Evolutionary conservation across 192 early-diverging fungal genomes (phyloP).

Genomic region (Spizellomyces punctatus): DNA sequence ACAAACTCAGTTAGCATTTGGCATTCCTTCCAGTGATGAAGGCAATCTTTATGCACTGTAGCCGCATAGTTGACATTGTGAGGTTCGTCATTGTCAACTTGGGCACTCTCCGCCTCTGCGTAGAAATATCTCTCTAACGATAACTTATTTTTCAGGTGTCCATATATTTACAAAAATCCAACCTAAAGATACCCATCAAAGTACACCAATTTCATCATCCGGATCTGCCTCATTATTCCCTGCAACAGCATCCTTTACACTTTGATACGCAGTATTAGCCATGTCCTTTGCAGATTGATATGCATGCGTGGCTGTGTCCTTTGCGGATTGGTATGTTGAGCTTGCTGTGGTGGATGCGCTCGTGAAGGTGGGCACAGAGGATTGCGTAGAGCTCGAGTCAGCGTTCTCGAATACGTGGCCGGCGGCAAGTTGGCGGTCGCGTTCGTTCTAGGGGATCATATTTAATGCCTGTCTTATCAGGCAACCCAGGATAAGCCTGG

Average conservation of each 20-base stretch:
- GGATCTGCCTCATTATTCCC: neutral
- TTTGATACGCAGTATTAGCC: neutral
- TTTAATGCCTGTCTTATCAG: neutral
- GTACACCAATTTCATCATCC: conserved; percentile 3
- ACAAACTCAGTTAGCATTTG: too few relatives aligned
- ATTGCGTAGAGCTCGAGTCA: neutral
- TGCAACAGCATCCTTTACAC: neutral
- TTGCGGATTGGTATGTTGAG: neutral
- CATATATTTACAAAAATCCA: neutral
- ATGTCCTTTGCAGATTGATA: neutral
- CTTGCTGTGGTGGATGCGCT: neutral
- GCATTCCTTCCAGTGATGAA: too few relatives aligned
- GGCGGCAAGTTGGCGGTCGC: neutral
- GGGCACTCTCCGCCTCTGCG: too few relatives aligned
- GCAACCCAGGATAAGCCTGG: neutral
- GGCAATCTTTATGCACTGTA: too few relatives aligned
- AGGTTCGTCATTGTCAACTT: too few relatives aligned
- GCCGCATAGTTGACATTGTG: too few relatives aligned
- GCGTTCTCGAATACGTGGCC: neutral
- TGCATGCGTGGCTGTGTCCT: neutral
- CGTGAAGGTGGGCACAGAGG: neutral
- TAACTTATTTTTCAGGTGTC: too few relatives aligned
- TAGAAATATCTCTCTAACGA: too few relatives aligned
- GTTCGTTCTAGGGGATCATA: neutral
- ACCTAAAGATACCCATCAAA: neutral